Evolutionary conservation across 192 early-diverging fungal species (phyloP), one percentile per base, ranked within the genome.

Genomic region (Mortierella claussenii): DNA sequence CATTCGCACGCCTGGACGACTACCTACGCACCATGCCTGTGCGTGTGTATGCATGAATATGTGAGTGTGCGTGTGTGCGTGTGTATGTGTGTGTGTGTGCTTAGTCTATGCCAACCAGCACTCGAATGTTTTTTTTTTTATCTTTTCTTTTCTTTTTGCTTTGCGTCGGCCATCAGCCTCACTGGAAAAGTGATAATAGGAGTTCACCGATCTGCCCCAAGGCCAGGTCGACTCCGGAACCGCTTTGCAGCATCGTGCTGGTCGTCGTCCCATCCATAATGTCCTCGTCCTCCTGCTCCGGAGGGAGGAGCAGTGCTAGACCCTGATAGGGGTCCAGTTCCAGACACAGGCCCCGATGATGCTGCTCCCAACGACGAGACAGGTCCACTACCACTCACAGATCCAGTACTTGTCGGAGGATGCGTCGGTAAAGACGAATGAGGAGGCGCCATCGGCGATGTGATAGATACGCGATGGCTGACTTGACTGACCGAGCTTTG

Each of bases 191-290:
- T n/a, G n/a, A n/a, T n/a, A n/a, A n/a, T n/a, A n/a, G n/a, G n/a
- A n/a, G n/a, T n/a, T 28, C 49, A 50, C 26, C 17, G 21, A 23
- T 50, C 49, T 9, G 24, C 32, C 13, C 63, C 57, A 32, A 60
- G 17, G 3, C 70, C 70, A n/a, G 33, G 62, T 33, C 70, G 55
- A 27, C 47, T 75, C 43, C 43, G 55, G 26, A 65, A 11, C 27
- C 70, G 55, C 27, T 36, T 65, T 3, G 37, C 23, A 12, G 70
- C 49, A 7, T 75, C 70, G 33, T 74, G 55, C 3, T 65, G 54
- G 30, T 75, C 70, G 0, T 57, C 47, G 1, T 59, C 70, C 50
- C 70, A 60, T 0, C 9, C 44, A 21, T 55, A 13, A 40, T 40
- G 37, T 7, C 13, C 8, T 10, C 13, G 32, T 34, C 50, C 52